Evolutionary conservation across 192 early-diverging fungal genomes (phyloP).

Genomic region (Cetraspora pellucida): DNA sequence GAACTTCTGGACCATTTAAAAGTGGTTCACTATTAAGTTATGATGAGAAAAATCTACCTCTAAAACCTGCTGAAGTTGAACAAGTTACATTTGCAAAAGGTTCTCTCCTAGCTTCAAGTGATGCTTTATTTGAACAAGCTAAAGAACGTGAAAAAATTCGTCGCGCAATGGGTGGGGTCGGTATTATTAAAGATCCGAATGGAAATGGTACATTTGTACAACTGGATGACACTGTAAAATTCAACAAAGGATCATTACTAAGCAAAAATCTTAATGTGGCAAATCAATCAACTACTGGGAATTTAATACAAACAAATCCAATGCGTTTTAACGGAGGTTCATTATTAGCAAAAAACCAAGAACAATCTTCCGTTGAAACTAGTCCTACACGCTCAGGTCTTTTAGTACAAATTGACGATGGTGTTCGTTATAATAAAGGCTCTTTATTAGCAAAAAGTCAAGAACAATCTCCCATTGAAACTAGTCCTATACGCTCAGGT

Average conservation of each 20-base stretch:
- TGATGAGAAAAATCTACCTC: conserved; percentile 4
- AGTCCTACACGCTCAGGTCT: not conserved
- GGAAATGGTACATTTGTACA: not conserved
- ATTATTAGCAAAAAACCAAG: not conserved
- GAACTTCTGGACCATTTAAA: not conserved
- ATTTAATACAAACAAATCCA: too few relatives aligned
- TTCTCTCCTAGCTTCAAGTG: conserved; percentile 25
- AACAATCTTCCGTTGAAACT: not conserved
- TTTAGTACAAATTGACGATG: not conserved
- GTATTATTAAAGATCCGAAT: not conserved
- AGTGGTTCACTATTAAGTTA: conserved; percentile 12
- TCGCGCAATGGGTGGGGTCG: not conserved
- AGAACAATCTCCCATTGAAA: not conserved
- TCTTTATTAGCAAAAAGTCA: conserved; percentile 10
- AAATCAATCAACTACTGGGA: too few relatives aligned
- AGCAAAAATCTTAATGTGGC: too few relatives aligned
- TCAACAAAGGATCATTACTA: conserved; percentile 18
- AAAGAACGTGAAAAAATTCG: conserved; percentile 29
- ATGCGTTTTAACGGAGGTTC: too few relatives aligned
- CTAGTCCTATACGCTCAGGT: not conserved
- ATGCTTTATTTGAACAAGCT: conserved; percentile 13
- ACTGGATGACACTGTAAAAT: conserved; percentile 14
- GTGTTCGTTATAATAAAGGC: not conserved
- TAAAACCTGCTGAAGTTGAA: conserved; percentile 23
- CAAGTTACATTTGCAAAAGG: not conserved